Percentiles rank a stretch among this genome's conserved stretches.
phyloP scores from a whole-genome alignment of 768 basidiomycete species.

The Termitomyces sp. region DNA sequence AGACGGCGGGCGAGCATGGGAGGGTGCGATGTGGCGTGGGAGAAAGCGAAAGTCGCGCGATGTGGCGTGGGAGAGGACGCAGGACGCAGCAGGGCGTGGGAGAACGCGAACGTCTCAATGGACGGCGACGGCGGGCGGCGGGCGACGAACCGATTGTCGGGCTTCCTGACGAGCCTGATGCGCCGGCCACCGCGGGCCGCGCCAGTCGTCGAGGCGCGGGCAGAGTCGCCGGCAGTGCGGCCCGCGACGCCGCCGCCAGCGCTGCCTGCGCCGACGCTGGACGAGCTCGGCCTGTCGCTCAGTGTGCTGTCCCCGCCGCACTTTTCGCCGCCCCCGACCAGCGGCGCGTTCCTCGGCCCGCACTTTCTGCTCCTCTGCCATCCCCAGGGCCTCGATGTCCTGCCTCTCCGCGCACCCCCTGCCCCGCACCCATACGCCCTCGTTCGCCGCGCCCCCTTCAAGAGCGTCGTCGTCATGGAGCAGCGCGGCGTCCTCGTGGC shows the following conservation, averaged over 20 bases:
- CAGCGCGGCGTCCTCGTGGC: conserved; percentile 88
- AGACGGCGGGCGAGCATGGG: conserved; percentile 13
- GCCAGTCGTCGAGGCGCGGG: conserved; percentile 31
- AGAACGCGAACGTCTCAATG: conserved; percentile 13
- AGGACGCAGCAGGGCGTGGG: too few relatives aligned
- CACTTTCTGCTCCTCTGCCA: conserved; percentile 83
- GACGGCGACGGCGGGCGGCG: neutral
- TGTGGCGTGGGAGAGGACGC: too few relatives aligned
- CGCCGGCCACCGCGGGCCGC: conserved; percentile 39
- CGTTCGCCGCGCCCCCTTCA: conserved; percentile 76
- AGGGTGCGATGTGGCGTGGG: neutral
- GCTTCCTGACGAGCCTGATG: conserved; percentile 79
- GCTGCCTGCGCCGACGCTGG: conserved; percentile 63
- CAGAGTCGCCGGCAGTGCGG: conserved; percentile 43
- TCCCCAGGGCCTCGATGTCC: conserved; percentile 78
- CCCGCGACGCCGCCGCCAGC: conserved; percentile 66
- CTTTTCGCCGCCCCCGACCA: conserved; percentile 69
- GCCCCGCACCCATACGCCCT: conserved; percentile 74
- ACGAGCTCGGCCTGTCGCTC: conserved; percentile 71
- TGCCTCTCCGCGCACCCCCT: conserved; percentile 74
- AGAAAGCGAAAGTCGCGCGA: too few relatives aligned
- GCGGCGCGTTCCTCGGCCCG: conserved; percentile 74
- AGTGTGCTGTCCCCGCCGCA: conserved; percentile 68
- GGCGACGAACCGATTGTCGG: conserved; percentile 59
- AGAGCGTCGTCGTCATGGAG: conserved; percentile 88